A percentile compares a stretch with the other conserved stretches of the same genome.
Conservation (phyloP, 306 rosid species). For the Malus asiatica region DNA sequence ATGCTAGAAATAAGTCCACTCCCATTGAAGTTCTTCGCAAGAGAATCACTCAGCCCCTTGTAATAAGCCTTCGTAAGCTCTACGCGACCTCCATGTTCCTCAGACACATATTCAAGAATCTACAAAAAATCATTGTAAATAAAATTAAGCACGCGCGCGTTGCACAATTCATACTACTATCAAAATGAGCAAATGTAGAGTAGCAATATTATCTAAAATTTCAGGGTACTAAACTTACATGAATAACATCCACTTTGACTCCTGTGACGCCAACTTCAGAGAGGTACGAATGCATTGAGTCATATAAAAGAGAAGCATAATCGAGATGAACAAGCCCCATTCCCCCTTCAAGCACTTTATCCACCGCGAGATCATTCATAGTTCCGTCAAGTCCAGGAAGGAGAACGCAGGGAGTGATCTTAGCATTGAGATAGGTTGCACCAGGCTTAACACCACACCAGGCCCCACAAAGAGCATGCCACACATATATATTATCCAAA, state of each 20-base stretch:
- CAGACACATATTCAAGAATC: slow-evolving; percentile 62
- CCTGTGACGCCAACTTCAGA: slow-evolving; percentile 65
- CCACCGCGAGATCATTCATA: slow-evolving; percentile 73
- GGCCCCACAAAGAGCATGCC: slow-evolving; percentile 88
- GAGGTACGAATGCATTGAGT: slow-evolving; percentile 78
- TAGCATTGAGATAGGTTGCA: slow-evolving; percentile 49
- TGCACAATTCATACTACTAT: too few species aligned
- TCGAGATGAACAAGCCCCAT: slow-evolving; percentile 74
- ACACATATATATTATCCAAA: slow-evolving; percentile 70
- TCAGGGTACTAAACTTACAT: slow-evolving; percentile 12
- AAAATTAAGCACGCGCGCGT: too few species aligned
- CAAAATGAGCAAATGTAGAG: too few species aligned
- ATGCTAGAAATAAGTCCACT: slow-evolving; percentile 75
- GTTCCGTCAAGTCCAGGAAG: slow-evolving; percentile 70
- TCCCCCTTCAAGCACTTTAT: slow-evolving; percentile 53
- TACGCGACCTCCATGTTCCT: slow-evolving; percentile 78
- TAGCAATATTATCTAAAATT: too few species aligned
- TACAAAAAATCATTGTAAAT: neutral
- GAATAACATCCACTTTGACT: slow-evolving; percentile 82
- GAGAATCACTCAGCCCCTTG: slow-evolving; percentile 51
- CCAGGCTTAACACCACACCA: slow-evolving; percentile 94
- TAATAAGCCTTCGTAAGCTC: slow-evolving; percentile 75
- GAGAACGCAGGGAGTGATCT: slow-evolving; percentile 45
- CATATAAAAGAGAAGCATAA: slow-evolving; percentile 54
- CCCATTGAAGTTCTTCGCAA: slow-evolving; percentile 67